phyloP scores from a whole-genome alignment of 2,329 filamentous ascomycete genomes.

The Cladosporium halotolerans region DNA sequence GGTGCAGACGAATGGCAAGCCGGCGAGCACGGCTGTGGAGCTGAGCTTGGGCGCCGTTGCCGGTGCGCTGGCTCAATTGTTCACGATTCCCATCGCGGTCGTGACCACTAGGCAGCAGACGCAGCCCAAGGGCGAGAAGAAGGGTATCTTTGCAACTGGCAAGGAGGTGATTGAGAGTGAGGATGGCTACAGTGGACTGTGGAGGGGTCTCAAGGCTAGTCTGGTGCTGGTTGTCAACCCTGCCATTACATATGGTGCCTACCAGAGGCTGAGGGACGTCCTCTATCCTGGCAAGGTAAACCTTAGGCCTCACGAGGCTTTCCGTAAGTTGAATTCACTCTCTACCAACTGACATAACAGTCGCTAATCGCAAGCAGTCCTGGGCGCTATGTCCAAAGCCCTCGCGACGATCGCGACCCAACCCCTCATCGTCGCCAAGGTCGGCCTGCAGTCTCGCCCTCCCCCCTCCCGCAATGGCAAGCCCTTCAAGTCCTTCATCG shows the following conservation, averaged over 20 bases:
- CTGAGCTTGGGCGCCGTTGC: conserved; percentile 78
- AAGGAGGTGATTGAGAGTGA: conserved; percentile 84
- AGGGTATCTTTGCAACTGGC: conserved; percentile 80
- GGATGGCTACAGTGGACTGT: conserved; percentile 81
- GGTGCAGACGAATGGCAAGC: conserved; percentile 32
- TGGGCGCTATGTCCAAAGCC: conserved; percentile 88
- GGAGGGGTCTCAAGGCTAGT: conserved; percentile 93
- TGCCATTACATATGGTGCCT: conserved; percentile 94
- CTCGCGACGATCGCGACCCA: conserved; percentile 89
- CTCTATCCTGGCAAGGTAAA: conserved; percentile 71
- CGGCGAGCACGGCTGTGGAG: conserved; percentile 74
- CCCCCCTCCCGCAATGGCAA: conserved; percentile 78
- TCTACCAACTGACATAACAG: no score
- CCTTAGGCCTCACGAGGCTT: conserved; percentile 80
- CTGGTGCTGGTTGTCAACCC: conserved; percentile 94
- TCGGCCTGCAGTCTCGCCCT: conserved; percentile 88
- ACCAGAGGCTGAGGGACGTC: conserved; percentile 74
- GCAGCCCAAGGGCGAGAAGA: conserved; percentile 74
- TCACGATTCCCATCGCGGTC: conserved; percentile 93
- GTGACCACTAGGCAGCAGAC: conserved; percentile 96
- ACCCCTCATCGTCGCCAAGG: conserved; percentile 94
- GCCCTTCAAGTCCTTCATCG: conserved; percentile 85
- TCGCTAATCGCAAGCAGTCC: conserved; percentile 42
- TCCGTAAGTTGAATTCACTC: conserved; percentile 57
- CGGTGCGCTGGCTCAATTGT: conserved; percentile 86